Base-by-base conservation (phyloP, 106 monocot species). In the Dendrobium nobile region DNA sequence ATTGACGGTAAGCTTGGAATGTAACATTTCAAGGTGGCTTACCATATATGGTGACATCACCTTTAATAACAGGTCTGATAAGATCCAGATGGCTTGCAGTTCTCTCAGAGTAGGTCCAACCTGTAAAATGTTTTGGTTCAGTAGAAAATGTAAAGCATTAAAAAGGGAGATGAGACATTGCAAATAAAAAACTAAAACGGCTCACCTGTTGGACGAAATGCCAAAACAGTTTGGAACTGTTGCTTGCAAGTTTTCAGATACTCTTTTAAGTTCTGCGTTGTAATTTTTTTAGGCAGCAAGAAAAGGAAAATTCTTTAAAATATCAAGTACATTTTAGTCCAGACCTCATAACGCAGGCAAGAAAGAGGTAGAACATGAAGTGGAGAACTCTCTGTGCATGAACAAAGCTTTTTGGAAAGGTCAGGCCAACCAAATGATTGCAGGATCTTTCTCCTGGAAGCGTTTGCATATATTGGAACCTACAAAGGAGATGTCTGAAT, bases 141-240 rank as follows among this genome's bases (percentile, higher is more conserved):
- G 31, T 10, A 68, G 31, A 68, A 68, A 68, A 9, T 31, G 68
- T 28, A 86, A 27, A 73, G 22, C 26, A 81, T 72, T 5, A 81
- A 42, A 24, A 0, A 75, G 16, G 48, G 73, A 74, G 9, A 26
- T 51, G 61, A 68, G 17, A 33, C n/a, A 75, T 82, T 73, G 7
- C 47, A n/a, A 7, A 79, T n/a, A 0, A 13, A 51, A 51, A 51
- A 26, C 24, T 45, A 73, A 58, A 79, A 78, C 79, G 27, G 45
- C 2, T 65, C 16, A 92, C 92, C 92, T 85, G 92, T 92, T 22
- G 92, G 92, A 40, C 92, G 87, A 85, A 92, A 92, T 48, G 92
- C 92, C 78, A 92, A 79, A 47, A 92, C 84, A 48, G 87, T 80
- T 55, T 64, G 51, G 65, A 84, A 92, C 73, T 80, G 80, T 82